phyloP scores from a whole-genome alignment of 2,329 filamentous ascomycete species.

The Lomentospora prolificans region DNA sequence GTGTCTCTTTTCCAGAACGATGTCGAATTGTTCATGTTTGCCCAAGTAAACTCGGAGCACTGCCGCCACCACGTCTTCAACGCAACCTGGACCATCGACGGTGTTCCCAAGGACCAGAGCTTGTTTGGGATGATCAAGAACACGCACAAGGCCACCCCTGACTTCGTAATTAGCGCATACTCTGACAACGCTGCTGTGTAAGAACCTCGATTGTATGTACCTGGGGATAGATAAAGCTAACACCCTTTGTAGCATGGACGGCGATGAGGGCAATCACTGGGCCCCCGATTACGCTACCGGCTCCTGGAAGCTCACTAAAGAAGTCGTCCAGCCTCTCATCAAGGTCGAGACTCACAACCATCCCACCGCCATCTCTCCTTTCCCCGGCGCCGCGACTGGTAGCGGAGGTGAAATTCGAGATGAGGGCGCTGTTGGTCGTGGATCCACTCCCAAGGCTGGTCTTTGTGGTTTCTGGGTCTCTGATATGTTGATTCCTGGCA shows the following conservation, averaged over 20 bases:
- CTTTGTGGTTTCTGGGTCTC: slow-evolving; percentile 92
- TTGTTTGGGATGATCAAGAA: slow-evolving; percentile 96
- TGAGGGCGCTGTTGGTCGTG: slow-evolving; percentile 86
- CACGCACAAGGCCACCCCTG: slow-evolving; percentile 74
- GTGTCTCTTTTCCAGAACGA: slow-evolving; percentile 39
- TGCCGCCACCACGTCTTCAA: slow-evolving; percentile 87
- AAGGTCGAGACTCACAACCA: slow-evolving; percentile 99
- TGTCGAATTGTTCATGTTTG: slow-evolving; percentile 98
- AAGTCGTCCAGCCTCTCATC: slow-evolving; percentile 75
- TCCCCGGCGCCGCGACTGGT: slow-evolving; percentile 85
- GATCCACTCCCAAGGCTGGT: slow-evolving; percentile 86
- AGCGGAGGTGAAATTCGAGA: slow-evolving; percentile 94
- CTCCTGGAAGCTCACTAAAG: slow-evolving; percentile 78
- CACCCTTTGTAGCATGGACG: slow-evolving; percentile 19
- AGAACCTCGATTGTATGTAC: background rate
- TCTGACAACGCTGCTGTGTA: slow-evolving; percentile 92
- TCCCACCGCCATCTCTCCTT: slow-evolving; percentile 89
- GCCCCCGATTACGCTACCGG: slow-evolving; percentile 78
- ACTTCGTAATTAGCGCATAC: slow-evolving; percentile 88
- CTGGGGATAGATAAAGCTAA: background rate
- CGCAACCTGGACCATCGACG: slow-evolving; percentile 90
- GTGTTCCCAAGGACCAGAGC: slow-evolving; percentile 64
- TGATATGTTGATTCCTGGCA: slow-evolving; percentile 79
- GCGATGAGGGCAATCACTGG: slow-evolving; percentile 50
- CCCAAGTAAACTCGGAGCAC: slow-evolving; percentile 97